Base-by-base conservation (phyloP, 331 rosid genomes). In the Rosa hybrid region DNA sequence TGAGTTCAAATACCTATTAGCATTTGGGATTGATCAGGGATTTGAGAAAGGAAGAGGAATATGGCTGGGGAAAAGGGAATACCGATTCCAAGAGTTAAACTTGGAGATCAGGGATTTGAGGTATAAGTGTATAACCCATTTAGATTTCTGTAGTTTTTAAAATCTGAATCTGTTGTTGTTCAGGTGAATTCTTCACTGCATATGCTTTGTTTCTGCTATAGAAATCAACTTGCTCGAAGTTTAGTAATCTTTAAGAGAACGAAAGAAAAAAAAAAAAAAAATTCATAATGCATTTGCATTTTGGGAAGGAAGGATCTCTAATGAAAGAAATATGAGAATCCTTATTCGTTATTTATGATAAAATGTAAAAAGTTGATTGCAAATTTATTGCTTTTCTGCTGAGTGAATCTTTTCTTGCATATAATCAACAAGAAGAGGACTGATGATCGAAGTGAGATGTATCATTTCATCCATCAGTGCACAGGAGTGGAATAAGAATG, bases 31-130 rank as follows among this genome's bases (percentile, higher is more conserved):
- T n/a, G n/a, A n/a, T n/a, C n/a, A n/a, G n/a, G n/a, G n/a, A n/a
- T n/a, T n/a, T n/a, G n/a, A n/a, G n/a, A 49, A 27, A 5, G 6
- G 42, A 74, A 11, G 30, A 54, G 6, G 14, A 51, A 38, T 8
- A 74, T 80, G 83, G 79, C 76, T 7, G 80, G 54, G 56, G 42
- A 68, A 34, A 72, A 68, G 42, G 42, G 9, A 39, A 8, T 68
- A 1, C 80, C 34, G 20, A 70, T 81, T 63, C 82, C 85, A 38
- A 82, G 38, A 77, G 82, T 82, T 30, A 68, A 77, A 64, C 62
- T 82, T 27, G 85, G 85, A 13, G 78, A 12, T 51, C 71, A 72
- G 49, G 85, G 85, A 50, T 72, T 82, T 27, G 75, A 77, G 85
- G 85, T 71, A 57, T 27, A 27, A 27, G 30, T 27, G 30, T 27